Conservation (phyloP, 1,139 yeast species). For the Zygosaccharomyces pseudobailii region DNA sequence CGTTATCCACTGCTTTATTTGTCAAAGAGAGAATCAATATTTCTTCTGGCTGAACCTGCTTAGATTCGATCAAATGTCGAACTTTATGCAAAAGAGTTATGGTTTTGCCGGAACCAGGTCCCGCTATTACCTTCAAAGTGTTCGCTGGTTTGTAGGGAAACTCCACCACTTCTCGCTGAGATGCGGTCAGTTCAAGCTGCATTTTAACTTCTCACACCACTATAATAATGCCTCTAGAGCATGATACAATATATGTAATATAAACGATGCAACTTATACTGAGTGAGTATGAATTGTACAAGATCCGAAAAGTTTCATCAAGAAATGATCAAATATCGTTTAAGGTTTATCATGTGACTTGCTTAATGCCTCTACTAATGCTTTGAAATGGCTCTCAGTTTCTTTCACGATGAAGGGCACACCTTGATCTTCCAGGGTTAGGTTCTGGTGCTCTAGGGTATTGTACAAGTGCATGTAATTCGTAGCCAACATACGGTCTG, state of each 20-base stretch:
- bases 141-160: conserved; percentile 37
- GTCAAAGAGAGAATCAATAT: conserved; percentile 66
- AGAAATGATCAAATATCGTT: neutral
- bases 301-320: neutral
- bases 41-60: conserved; percentile 45
- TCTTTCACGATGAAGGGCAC: conserved; percentile 27
- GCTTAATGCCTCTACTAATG: conserved; percentile 30
- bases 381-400: conserved; percentile 28
- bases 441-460: conserved; percentile 25
- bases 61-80: conserved; percentile 41
- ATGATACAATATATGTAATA: neutral
- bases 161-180: conserved; percentile 39
- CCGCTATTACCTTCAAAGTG: conserved; percentile 53
- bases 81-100: conserved; percentile 53
- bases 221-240: neutral
- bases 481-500: conserved; percentile 69
- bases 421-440: conserved; percentile 11
- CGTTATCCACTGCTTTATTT: conserved; percentile 58
- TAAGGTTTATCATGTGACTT: conserved; percentile 11
- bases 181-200: conserved; percentile 27
- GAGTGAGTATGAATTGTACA: neutral
- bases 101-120: conserved; percentile 80
- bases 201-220: neutral
- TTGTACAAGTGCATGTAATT: conserved; percentile 48
- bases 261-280: no score